Percentiles rank a stretch among this genome's conserved stretches.
phyloP scores from a whole-genome alignment of 768 basidiomycete species.

The Collybiopsis confluens region DNA sequence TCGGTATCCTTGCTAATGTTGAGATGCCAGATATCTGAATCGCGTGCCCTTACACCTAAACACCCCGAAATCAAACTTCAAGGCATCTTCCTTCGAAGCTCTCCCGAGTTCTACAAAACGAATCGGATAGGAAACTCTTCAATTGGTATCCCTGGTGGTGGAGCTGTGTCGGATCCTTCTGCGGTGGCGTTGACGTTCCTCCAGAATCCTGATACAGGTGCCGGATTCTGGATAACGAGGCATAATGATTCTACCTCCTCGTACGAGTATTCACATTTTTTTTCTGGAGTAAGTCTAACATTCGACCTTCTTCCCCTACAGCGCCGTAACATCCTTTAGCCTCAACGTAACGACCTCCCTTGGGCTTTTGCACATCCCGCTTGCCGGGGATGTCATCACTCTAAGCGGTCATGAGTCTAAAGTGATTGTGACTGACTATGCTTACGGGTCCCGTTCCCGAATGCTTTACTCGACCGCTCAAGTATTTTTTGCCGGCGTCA shows the following conservation, averaged over 20 bases:
- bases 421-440: conserved; percentile 56
- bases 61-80: conserved; percentile 52
- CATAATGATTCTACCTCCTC: conserved; percentile 45
- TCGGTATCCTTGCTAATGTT: conserved; percentile 32
- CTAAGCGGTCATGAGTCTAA: conserved; percentile 74
- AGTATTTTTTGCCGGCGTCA: conserved; percentile 41
- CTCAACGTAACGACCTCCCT: conserved; percentile 52
- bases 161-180: conserved; percentile 24
- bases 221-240: conserved; percentile 50
- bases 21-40: conserved; percentile 28
- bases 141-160: conserved; percentile 19
- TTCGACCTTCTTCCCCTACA: conserved; percentile 2
- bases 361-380: conserved; percentile 49
- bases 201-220: conserved; percentile 41
- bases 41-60: conserved; percentile 41
- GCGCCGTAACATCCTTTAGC: conserved; percentile 36
- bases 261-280: conserved; percentile 18
- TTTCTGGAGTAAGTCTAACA: neutral
- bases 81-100: conserved; percentile 52
- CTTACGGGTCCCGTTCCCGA: conserved; percentile 40
- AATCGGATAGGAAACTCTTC: conserved; percentile 41
- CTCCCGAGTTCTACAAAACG: conserved; percentile 50
- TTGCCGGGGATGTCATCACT: conserved; percentile 49
- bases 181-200: conserved; percentile 41
- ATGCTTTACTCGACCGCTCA: conserved; percentile 52